Percentiles rank a stretch among this genome's conserved stretches.
Conservation (phyloP, 2,329 filamentous ascomycete species). For the Aspergillus costaricaensis region DNA sequence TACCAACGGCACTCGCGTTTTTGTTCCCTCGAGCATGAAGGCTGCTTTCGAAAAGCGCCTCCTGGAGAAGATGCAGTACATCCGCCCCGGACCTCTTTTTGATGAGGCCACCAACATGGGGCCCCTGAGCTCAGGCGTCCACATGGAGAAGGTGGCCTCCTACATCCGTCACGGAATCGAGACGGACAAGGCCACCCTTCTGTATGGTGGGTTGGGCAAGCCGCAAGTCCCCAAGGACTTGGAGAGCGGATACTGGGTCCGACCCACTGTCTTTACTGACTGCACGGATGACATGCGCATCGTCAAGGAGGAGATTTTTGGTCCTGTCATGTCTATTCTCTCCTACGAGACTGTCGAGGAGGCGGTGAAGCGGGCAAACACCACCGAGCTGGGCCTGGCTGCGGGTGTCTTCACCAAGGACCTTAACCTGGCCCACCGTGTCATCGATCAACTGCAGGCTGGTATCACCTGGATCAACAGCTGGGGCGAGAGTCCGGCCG, state of each 20-base stretch:
- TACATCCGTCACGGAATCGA: conserved; percentile 78
- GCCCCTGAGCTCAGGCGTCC: conserved; percentile 72
- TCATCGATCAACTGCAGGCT: conserved; percentile 71
- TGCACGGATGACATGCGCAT: conserved; percentile 83
- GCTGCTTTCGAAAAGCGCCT: conserved; percentile 67
- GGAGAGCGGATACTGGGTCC: conserved; percentile 75
- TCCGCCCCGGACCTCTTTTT: conserved; percentile 73
- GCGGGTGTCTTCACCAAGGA: conserved; percentile 81
- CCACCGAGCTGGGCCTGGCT: conserved; percentile 75
- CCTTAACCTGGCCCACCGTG: conserved; percentile 70
- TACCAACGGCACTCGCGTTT: conserved; percentile 88
- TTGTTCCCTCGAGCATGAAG: conserved; percentile 70
- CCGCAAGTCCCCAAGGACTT: conserved; percentile 56
- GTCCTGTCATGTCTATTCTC: conserved; percentile 81
- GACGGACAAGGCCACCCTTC: conserved; percentile 69
- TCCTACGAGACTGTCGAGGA: conserved; percentile 71
- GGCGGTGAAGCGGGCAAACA: conserved; percentile 71
- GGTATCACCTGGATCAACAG: conserved; percentile 93
- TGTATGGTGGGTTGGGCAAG: conserved; percentile 69
- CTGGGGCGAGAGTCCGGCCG: conserved; percentile 88
- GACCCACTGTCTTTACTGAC: conserved; percentile 81
- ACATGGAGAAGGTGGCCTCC: conserved; percentile 73
- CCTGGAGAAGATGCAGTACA: conserved; percentile 67
- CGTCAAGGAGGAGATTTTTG: conserved; percentile 81
- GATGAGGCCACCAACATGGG: conserved; percentile 78